Evolutionary conservation across 768 basidiomycete genomes (phyloP).

Genomic region (Termitomyces sp.): DNA sequence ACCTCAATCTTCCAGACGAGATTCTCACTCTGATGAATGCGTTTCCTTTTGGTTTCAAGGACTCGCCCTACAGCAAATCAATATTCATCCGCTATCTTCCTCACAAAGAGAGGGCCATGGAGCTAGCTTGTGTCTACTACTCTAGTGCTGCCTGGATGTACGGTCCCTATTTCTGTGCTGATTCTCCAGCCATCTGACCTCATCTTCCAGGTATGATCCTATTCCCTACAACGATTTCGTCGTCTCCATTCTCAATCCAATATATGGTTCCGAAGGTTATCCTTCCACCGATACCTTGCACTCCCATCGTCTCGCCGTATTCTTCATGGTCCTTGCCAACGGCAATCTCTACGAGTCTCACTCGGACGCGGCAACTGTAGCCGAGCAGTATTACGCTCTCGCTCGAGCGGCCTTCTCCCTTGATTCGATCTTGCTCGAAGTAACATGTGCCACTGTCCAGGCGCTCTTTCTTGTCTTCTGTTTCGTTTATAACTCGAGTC

Average conservation of each 20-base stretch:
- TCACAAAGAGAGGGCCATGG: conserved; percentile 28
- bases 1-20: conserved; percentile 34
- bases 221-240: conserved; percentile 37
- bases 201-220: conserved; percentile 36
- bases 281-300: conserved; percentile 29
- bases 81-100: conserved; percentile 38
- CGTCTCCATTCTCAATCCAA: conserved; percentile 28
- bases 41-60: conserved; percentile 43
- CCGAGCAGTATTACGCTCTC: conserved; percentile 41
- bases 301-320: conserved; percentile 43
- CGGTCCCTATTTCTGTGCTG: conserved; percentile 7
- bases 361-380: conserved; percentile 22
- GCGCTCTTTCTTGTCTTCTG: conserved; percentile 38
- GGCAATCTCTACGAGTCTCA: conserved; percentile 33
- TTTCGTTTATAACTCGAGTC: conserved; percentile 36
- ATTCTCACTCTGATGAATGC: conserved; percentile 39
- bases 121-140: conserved; percentile 38
- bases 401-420: conserved; percentile 42
- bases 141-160: conserved; percentile 42
- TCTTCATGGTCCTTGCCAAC: conserved; percentile 45
- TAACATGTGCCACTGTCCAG: conserved; percentile 41
- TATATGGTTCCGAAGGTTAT: conserved; percentile 32
- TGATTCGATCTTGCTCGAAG: conserved; percentile 37
- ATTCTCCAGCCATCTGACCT: not conserved
- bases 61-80: conserved; percentile 28